Evolutionary conservation across 106 monocot species (phyloP).

Genomic region (Dendrobium chrysotoxum): DNA sequence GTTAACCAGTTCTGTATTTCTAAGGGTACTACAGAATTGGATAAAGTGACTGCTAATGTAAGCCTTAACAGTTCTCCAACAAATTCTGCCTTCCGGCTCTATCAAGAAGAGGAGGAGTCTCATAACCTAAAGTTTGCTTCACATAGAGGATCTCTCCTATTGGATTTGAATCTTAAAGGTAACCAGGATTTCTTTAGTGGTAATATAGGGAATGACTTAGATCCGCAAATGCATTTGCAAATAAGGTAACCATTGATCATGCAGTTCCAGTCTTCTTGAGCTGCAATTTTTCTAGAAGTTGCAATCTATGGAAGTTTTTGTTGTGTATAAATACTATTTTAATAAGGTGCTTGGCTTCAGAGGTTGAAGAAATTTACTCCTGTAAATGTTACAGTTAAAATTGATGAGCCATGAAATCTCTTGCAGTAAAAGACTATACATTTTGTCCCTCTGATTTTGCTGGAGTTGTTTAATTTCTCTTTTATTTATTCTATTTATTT

Average conservation of each 20-base stretch:
- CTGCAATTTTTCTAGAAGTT: background rate
- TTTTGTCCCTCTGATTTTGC: no score
- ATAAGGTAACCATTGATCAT: constrained; percentile 11
- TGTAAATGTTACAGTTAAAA: background rate
- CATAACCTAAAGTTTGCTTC: constrained; percentile 16
- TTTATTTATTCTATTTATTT: no score
- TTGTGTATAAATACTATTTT: constrained; percentile 2
- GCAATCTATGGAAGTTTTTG: background rate
- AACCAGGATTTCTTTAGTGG: constrained; percentile 35
- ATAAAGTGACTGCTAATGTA: background rate
- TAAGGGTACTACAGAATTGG: constrained; percentile 3
- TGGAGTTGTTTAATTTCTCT: no score
- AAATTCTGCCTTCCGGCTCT: constrained; percentile 21
- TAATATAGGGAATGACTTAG: constrained; percentile 28
- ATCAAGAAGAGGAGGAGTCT: constrained; percentile 11
- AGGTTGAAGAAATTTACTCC: background rate
- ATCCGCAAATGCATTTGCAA: constrained; percentile 36
- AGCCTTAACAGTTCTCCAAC: background rate
- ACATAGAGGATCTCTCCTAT: constrained; percentile 17
- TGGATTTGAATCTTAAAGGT: constrained; percentile 60
- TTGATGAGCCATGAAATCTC: background rate
- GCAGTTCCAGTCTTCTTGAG: background rate
- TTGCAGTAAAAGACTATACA: no score
- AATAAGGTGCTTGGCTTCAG: background rate
- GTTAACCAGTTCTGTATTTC: constrained; percentile 22